phyloP scores from a whole-genome alignment of 2,329 filamentous ascomycete species.

The Fusarium avenaceum region DNA sequence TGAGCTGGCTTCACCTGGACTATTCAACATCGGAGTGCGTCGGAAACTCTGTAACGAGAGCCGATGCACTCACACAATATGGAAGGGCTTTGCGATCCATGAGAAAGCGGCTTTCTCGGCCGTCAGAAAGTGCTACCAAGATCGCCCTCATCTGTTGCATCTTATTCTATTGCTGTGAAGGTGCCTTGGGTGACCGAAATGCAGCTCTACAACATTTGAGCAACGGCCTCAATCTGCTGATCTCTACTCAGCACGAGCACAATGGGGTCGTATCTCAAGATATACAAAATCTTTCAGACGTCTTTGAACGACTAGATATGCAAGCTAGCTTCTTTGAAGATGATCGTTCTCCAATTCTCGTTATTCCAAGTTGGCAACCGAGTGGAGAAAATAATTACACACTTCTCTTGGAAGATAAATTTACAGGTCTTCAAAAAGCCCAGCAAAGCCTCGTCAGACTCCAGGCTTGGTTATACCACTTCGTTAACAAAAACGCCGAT shows the following conservation, averaged over 20 bases:
- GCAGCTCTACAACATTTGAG: conserved; percentile 16
- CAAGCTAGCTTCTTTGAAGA: conserved; percentile 41
- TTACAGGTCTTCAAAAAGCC: conserved; percentile 2
- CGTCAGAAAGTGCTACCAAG: neutral
- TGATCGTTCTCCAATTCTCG: conserved; percentile 22
- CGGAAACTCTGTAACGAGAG: neutral
- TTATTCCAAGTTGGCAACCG: neutral
- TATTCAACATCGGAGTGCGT: neutral
- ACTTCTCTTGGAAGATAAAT: neutral
- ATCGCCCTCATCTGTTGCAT: conserved; percentile 16
- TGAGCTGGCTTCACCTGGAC: conserved; percentile 24
- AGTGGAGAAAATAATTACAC: neutral
- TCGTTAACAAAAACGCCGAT: conserved; percentile 10
- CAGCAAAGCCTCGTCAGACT: conserved; percentile 25
- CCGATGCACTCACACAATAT: neutral
- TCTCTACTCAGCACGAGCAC: neutral
- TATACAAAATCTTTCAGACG: neutral
- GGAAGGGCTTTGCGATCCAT: conserved; percentile 3
- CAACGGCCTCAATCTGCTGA: conserved; percentile 8
- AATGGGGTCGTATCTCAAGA: neutral
- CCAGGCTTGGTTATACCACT: conserved; percentile 32
- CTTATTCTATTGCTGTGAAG: conserved; percentile 27
- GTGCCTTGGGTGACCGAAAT: neutral
- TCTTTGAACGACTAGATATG: conserved; percentile 31
- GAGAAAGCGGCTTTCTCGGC: neutral